A percentile compares a stretch with the other conserved stretches of the same genome.
phyloP scores from a whole-genome alignment of 164 flowering plant genomes.

The Tinospora cordifolia region DNA sequence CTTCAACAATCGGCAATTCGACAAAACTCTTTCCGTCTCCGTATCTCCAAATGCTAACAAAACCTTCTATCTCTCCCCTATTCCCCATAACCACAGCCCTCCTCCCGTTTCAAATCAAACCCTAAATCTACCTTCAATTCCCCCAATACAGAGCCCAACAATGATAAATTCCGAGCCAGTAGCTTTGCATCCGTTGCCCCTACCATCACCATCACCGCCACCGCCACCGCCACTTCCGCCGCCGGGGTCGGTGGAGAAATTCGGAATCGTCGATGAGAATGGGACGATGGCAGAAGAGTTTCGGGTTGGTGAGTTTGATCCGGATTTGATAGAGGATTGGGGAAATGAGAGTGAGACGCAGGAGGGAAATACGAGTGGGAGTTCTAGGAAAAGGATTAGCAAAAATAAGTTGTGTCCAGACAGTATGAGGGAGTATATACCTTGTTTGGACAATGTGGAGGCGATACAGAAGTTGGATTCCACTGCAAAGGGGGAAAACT shows the following conservation, averaged over 20 bases:
- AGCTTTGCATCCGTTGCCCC: slow-evolving; percentile 9
- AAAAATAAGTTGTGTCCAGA: slow-evolving; percentile 45
- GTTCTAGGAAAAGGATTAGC: slow-evolving; percentile 31
- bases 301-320: slow-evolving; percentile 69
- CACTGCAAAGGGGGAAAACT: slow-evolving; percentile 58
- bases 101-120: slow-evolving; percentile 8
- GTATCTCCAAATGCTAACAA: slow-evolving; percentile 24
- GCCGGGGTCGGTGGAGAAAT: slow-evolving; percentile 29
- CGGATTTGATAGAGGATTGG: slow-evolving; percentile 52
- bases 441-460: slow-evolving; percentile 65
- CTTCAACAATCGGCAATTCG: slow-evolving; percentile 32
- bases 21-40: slow-evolving; percentile 10
- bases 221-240: slow-evolving; percentile 38
- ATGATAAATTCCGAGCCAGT: slow-evolving; percentile 1
- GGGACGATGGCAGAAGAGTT: slow-evolving; percentile 83
- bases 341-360: slow-evolving; percentile 31
- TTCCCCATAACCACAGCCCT: slow-evolving; percentile 18
- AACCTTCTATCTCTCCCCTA: slow-evolving; percentile 25
- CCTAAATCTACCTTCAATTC: slow-evolving; percentile 1
- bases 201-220: slow-evolving; percentile 14
- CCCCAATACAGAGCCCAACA: neutral
- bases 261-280: slow-evolving; percentile 71
- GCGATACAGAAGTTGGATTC: slow-evolving; percentile 47
- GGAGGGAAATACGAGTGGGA: slow-evolving; percentile 12
- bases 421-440: slow-evolving; percentile 66